Conservation (phyloP, 73 alveolate genomes). For the Effrenium voratum region DNA sequence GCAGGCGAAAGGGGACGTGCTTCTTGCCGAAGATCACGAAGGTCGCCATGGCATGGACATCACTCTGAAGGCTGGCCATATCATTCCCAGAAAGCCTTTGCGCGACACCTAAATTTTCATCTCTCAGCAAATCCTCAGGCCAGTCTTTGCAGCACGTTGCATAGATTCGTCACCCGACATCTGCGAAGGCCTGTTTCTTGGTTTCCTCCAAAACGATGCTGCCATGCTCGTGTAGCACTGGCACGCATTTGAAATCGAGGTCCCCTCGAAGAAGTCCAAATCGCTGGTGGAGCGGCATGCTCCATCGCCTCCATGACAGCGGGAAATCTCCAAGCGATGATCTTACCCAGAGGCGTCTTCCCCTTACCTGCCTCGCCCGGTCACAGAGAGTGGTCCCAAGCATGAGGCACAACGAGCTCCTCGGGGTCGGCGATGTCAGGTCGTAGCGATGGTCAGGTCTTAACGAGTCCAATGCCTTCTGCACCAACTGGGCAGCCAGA, state of each 20-base stretch:
- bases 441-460: neutral
- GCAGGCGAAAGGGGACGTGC: neutral
- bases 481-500: slow-evolving; percentile 21
- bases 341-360: slow-evolving; percentile 33
- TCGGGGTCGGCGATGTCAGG: neutral
- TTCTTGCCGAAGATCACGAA: slow-evolving; percentile 1
- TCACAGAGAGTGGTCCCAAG: slow-evolving; percentile 4
- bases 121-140: neutral
- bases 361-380: slow-evolving; percentile 27
- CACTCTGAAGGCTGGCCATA: neutral
- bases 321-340: neutral
- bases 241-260: neutral
- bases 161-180: neutral
- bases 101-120: too few species aligned
- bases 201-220: neutral
- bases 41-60: slow-evolving; percentile 35
- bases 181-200: slow-evolving; percentile 21
- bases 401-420: neutral
- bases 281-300: neutral
- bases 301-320: slow-evolving; percentile 3
- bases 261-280: slow-evolving; percentile 31
- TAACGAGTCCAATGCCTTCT: slow-evolving; percentile 5
- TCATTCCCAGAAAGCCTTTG: neutral
- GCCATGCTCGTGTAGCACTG: slow-evolving; percentile 23
- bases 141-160: neutral